These are phyloP conservation scores for Sorghum bicolor DNA, from an alignment of 176 grass and related monocot species.

Conservation along the genomic window DNA sequence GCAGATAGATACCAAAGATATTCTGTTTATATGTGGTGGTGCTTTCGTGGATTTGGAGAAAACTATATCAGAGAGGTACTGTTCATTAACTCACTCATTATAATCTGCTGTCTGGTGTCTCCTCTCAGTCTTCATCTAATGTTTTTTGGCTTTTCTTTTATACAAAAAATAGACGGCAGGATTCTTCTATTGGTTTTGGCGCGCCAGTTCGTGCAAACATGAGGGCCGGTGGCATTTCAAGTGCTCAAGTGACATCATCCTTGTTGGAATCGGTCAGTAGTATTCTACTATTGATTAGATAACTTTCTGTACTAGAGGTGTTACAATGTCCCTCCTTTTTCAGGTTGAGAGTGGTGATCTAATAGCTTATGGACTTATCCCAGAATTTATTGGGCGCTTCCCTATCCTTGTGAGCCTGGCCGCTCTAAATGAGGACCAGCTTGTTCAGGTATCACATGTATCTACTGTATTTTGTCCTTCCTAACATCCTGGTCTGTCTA, in stretches of 20 bases:
- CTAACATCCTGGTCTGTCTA: constrained; percentile 2
- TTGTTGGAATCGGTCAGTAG: constrained; percentile 85
- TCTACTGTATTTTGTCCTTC: neutral
- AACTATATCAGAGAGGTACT: constrained; percentile 92
- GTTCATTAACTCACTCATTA: neutral
- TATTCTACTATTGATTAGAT: neutral
- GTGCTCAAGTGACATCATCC: constrained; percentile 83
- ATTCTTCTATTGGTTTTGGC: constrained; percentile 97
- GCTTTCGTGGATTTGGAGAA: constrained; percentile 94
- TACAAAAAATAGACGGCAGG: constrained; percentile 59
- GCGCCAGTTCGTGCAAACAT: constrained; percentile 87
- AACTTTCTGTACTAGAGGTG: constrained; percentile 8
- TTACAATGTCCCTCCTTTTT: constrained; percentile 25
- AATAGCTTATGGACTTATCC: constrained; percentile 95
- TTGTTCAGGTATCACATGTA: constrained; percentile 64
- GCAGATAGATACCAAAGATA: constrained; percentile 99
- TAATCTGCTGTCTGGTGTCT: constrained; percentile 23
- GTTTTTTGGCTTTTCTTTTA: neutral
- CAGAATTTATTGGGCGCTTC: constrained; percentile 98
- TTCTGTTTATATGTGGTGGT: constrained; percentile 97
- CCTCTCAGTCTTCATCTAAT: constrained; percentile 18
- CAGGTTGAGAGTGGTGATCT: constrained; percentile 98
- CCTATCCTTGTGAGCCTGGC: constrained; percentile 87
- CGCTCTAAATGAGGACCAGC: constrained; percentile 86
- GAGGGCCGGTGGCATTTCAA: constrained; percentile 70